A percentile compares a stretch with the other conserved stretches of the same genome.
Conservation (phyloP, 2,329 filamentous ascomycete genomes). For the Coniochaeta sp. region DNA sequence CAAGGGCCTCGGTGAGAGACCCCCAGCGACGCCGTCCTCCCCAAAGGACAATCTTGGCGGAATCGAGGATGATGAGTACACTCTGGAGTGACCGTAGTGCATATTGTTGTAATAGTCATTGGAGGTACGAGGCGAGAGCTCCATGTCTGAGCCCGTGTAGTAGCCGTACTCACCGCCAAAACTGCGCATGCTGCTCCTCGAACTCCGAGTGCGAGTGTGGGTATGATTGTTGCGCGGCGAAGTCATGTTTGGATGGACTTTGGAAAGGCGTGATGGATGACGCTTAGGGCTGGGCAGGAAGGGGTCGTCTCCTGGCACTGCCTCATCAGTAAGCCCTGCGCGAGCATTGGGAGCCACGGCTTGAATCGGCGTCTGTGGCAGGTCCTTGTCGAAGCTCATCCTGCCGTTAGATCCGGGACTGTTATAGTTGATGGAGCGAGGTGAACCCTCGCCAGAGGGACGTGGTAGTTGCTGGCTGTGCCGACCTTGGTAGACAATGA, state of each 20-base stretch:
- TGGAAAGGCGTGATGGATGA: conserved; percentile 45
- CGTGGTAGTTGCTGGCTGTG: conserved; percentile 12
- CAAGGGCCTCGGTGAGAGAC: conserved; percentile 40
- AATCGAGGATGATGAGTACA: conserved; percentile 35
- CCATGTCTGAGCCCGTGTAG: conserved; percentile 22
- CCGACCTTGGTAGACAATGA: conserved; percentile 43
- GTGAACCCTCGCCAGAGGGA: conserved; percentile 22
- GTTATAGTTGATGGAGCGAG: conserved; percentile 18
- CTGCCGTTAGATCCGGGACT: conserved; percentile 11
- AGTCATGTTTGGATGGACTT: conserved; percentile 29
- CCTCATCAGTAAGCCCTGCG: conserved; percentile 53
- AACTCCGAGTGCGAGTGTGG: conserved; percentile 36
- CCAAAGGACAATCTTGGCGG: conserved; percentile 37
- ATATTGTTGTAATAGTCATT: conserved; percentile 16
- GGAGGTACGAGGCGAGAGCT: conserved; percentile 26
- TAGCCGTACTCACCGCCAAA: conserved; percentile 23
- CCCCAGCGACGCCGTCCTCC: conserved; percentile 35
- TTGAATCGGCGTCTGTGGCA: conserved; percentile 42
- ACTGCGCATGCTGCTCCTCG: conserved; percentile 36
- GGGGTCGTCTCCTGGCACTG: conserved; percentile 51
- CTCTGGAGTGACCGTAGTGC: conserved; percentile 18
- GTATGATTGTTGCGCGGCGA: conserved; percentile 21
- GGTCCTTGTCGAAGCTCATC: conserved; percentile 24
- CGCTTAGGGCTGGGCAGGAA: conserved; percentile 47
- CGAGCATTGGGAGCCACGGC: conserved; percentile 56